phyloP scores from a whole-genome alignment of 202 grass and related monocot genomes.

The Musa balbisiana region DNA sequence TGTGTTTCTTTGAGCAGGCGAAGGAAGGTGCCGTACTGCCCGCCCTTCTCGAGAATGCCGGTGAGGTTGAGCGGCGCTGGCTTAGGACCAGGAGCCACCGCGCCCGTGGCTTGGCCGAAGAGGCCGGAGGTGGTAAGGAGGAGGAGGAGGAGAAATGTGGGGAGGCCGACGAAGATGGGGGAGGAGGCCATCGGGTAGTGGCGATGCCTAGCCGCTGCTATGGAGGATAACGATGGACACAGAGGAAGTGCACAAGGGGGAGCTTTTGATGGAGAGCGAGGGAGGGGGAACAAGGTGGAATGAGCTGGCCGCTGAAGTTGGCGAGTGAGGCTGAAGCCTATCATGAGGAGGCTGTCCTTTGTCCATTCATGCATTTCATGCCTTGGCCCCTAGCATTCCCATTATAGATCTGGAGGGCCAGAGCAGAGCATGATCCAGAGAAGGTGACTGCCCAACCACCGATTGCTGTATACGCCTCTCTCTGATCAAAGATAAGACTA shows the following conservation, averaged over 20 bases:
- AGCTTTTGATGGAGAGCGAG: conserved; percentile 6
- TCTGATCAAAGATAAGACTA: no score
- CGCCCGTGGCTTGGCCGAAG: background rate
- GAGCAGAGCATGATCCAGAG: no score
- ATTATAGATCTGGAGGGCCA: no score
- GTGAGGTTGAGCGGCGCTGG: conserved; percentile 36
- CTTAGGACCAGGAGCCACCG: conserved; percentile 20
- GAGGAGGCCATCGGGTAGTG: conserved; percentile 9
- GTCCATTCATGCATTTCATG: background rate
- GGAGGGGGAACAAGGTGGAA: conserved; percentile 14
- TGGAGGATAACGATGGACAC: background rate
- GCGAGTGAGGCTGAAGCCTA: background rate
- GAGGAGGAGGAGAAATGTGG: conserved; percentile 2
- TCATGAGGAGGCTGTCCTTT: background rate
- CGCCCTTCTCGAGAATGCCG: conserved; percentile 36
- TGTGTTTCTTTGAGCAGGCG: conserved; percentile 46
- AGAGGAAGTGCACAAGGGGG: conserved; percentile 1
- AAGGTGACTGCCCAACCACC: no score
- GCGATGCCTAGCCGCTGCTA: conserved; percentile 9
- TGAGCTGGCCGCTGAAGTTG: conserved; percentile 1
- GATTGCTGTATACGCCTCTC: no score
- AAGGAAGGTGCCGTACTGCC: conserved; percentile 39
- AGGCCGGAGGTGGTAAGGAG: conserved; percentile 7
- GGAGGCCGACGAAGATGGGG: background rate
- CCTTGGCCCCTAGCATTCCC: background rate